Conservation (phyloP, 2,329 filamentous ascomycete species). For the Lecanicillium sp. region DNA sequence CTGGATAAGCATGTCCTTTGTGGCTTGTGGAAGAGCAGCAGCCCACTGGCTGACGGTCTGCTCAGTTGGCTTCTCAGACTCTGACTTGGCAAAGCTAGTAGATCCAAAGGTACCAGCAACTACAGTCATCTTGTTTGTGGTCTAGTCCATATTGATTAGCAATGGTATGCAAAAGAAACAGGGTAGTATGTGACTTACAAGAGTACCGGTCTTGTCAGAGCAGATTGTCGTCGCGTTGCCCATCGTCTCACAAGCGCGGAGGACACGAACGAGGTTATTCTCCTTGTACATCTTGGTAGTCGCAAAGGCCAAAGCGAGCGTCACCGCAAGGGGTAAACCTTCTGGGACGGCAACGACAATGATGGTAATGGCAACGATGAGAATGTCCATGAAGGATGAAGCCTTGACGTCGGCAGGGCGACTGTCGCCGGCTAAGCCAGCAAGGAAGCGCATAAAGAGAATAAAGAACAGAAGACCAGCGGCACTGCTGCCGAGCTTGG, state of each 20-base stretch:
- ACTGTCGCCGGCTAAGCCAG: constrained; percentile 45
- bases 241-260: constrained; percentile 66
- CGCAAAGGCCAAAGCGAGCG: constrained; percentile 59
- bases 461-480: constrained; percentile 69
- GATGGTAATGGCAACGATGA: constrained; percentile 59
- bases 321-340: constrained; percentile 59
- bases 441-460: constrained; percentile 70
- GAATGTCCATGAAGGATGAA: constrained; percentile 51
- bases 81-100: constrained; percentile 24
- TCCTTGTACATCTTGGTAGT: constrained; percentile 63
- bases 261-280: constrained; percentile 60
- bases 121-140: constrained; percentile 66
- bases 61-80: constrained; percentile 16
- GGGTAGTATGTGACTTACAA: constrained; percentile 9
- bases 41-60: constrained; percentile 12
- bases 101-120: constrained; percentile 59
- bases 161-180: rapidly evolving
- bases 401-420: constrained; percentile 46
- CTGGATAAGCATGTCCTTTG: constrained; percentile 29
- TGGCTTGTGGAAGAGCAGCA: constrained; percentile 12
- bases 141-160: constrained; percentile 10
- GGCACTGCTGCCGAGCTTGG: constrained; percentile 50
- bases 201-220: constrained; percentile 48
- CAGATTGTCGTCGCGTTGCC: constrained; percentile 68
- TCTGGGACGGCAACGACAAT: constrained; percentile 62